Conservation (phyloP, 805 yeast species). For the Saturnispora silvae region DNA sequence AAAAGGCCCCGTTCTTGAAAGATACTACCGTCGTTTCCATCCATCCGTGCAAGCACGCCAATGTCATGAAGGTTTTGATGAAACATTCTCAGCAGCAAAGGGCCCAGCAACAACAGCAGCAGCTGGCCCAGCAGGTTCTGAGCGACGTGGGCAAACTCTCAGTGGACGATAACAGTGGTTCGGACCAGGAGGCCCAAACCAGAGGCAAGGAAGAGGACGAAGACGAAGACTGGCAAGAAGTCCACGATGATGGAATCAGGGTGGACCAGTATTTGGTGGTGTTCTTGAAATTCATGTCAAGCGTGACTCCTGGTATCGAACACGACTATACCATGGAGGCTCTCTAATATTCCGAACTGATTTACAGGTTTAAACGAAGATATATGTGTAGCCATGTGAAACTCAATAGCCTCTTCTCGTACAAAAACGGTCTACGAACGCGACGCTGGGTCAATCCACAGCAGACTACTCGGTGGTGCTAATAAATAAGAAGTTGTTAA, state of each 20-base stretch:
- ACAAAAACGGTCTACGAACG: too few species aligned
- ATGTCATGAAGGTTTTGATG: slow-evolving; percentile 85
- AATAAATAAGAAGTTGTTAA: too few species aligned
- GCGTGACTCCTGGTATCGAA: slow-evolving; percentile 96
- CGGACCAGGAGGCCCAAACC: slow-evolving; percentile 4
- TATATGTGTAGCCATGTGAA: too few species aligned
- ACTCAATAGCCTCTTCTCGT: too few species aligned
- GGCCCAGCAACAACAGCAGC: neutral
- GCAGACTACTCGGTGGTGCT: too few species aligned
- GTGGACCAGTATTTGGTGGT: slow-evolving; percentile 88
- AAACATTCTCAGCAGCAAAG: slow-evolving; percentile 43
- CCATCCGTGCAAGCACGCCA: slow-evolving; percentile 93
- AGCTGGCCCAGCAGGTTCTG: neutral
- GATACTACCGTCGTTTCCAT: slow-evolving; percentile 76
- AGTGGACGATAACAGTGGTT: neutral
- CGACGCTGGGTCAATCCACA: too few species aligned
- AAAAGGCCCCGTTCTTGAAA: slow-evolving; percentile 74
- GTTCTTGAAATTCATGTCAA: slow-evolving; percentile 86
- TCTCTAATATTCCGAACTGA: too few species aligned
- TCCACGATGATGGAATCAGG: slow-evolving; percentile 38
- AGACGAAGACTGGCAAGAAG: slow-evolving; percentile 19
- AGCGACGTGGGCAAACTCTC: neutral
- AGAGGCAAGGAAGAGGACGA: slow-evolving; percentile 13
- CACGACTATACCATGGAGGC: slow-evolving; percentile 99
- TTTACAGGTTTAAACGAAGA: too few species aligned